Evolutionary conservation across 2,329 filamentous ascomycete species (phyloP).

Genomic region (Diaporthe citrichinensis): DNA sequence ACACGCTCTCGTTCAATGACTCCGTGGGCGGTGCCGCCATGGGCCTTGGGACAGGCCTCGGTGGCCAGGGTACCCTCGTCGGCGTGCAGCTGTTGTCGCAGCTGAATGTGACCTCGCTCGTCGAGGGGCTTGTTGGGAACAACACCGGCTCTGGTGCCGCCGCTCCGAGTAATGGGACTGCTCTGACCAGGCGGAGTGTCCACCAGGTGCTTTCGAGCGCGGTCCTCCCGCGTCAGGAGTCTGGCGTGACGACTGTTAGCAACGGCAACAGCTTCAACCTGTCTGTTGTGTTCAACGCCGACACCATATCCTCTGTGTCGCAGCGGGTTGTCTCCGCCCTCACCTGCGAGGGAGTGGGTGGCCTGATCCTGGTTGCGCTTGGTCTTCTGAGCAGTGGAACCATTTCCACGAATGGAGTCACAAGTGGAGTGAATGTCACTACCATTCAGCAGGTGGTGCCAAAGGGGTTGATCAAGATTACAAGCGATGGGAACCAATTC

Average conservation of each 20-base stretch:
- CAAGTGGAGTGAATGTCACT: constrained; percentile 31
- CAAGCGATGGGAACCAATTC: constrained; percentile 47
- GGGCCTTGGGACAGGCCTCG: constrained; percentile 54
- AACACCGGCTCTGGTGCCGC: background rate
- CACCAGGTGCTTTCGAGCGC: background rate
- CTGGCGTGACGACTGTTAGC: background rate
- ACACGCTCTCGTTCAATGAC: constrained; percentile 52
- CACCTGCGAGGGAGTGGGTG: constrained; percentile 52
- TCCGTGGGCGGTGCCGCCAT: constrained; percentile 52
- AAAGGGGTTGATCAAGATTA: constrained; percentile 46
- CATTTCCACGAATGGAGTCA: constrained; percentile 5
- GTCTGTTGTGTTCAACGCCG: constrained; percentile 48
- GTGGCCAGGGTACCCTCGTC: constrained; percentile 51
- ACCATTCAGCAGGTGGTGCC: constrained; percentile 47
- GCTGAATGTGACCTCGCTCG: constrained; percentile 29
- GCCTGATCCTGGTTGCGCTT: constrained; percentile 47
- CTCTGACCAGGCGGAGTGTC: background rate
- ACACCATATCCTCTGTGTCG: constrained; percentile 48
- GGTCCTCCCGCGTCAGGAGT: background rate
- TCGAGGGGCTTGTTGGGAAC: constrained; percentile 13
- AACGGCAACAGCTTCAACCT: constrained; percentile 45
- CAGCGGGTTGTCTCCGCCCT: constrained; percentile 51
- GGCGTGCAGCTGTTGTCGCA: constrained; percentile 49
- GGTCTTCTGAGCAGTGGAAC: constrained; percentile 45
- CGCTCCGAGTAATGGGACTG: background rate